These are phyloP conservation scores for Phyllosticta paracitricarpa DNA, from an alignment of 2,329 filamentous ascomycete species.

Conservation along the genomic window DNA sequence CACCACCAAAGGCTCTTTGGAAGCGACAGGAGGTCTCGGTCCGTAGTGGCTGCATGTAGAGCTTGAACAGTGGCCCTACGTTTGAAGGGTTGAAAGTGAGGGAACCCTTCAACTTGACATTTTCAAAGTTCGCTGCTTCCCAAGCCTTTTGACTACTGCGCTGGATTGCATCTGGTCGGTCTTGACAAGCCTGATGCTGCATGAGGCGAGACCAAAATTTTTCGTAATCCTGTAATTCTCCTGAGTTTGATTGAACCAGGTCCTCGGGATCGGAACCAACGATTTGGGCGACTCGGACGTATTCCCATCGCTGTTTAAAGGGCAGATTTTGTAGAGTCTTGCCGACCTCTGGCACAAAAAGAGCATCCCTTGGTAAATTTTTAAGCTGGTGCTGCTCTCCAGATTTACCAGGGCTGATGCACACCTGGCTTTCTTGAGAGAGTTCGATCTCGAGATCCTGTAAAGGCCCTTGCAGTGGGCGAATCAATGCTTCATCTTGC, in stretches of 20 bases:
- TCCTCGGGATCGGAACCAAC: slow-evolving; percentile 4
- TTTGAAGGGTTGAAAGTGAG: slow-evolving; percentile 15
- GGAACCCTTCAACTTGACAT: slow-evolving; percentile 25
- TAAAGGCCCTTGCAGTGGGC: background rate
- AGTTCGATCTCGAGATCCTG: background rate
- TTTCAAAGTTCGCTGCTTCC: slow-evolving; percentile 19
- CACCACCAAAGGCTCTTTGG: slow-evolving; percentile 27
- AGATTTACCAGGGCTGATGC: background rate
- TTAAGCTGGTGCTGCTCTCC: slow-evolving; percentile 17
- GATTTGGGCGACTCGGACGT: slow-evolving; percentile 18
- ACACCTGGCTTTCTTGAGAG: background rate
- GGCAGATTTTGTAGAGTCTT: slow-evolving; percentile 14
- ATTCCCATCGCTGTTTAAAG: slow-evolving; percentile 26
- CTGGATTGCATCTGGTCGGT: background rate
- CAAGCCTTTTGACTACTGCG: slow-evolving; percentile 18
- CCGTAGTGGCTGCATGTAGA: slow-evolving; percentile 19
- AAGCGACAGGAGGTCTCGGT: slow-evolving; percentile 25
- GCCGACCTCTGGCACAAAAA: slow-evolving; percentile 20
- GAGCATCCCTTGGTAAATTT: slow-evolving; percentile 18
- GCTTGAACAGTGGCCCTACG: slow-evolving; percentile 17
- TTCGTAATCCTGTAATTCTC: slow-evolving; percentile 9
- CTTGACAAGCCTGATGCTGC: background rate
- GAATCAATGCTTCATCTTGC: background rate
- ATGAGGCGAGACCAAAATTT: slow-evolving; percentile 17
- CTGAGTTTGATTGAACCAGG: background rate